Conservation (phyloP, 176 grass and related monocot genomes). For the Cenchrus americanus region DNA sequence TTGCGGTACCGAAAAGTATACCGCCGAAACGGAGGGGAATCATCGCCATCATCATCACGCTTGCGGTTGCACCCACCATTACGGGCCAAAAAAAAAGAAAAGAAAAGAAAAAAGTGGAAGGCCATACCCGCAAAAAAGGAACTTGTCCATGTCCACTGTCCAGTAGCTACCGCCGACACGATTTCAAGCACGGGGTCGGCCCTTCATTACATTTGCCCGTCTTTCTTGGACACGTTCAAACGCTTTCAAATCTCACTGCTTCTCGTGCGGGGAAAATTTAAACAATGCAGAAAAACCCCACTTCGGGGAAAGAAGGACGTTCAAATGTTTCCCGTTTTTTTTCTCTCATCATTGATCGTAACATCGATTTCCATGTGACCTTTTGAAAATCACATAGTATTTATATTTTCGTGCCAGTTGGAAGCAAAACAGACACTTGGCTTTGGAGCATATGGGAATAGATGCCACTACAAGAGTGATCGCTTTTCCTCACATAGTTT, state of each 20-base stretch:
- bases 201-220: not conserved
- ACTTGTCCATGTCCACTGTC: not conserved
- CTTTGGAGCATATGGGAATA: not conserved
- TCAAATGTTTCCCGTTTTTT: not conserved
- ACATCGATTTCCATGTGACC: not conserved
- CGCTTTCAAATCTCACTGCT: not conserved
- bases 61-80: constrained; percentile 10
- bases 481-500: too few species aligned
- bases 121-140: not conserved
- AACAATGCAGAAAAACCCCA: not conserved
- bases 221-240: not conserved
- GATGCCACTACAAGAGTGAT: too few species aligned
- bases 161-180: constrained; percentile 8
- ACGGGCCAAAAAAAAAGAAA: not conserved
- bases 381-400: not conserved
- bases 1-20: not conserved
- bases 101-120: not conserved
- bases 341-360: not conserved
- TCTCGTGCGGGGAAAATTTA: not conserved
- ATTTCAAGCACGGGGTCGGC: constrained; percentile 17
- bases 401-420: not conserved
- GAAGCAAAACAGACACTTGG: not conserved
- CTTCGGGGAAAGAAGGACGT: not conserved
- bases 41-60: not conserved
- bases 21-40: not conserved